phyloP scores from a whole-genome alignment of 306 rosid genomes.

The Dryas octopetala region DNA sequence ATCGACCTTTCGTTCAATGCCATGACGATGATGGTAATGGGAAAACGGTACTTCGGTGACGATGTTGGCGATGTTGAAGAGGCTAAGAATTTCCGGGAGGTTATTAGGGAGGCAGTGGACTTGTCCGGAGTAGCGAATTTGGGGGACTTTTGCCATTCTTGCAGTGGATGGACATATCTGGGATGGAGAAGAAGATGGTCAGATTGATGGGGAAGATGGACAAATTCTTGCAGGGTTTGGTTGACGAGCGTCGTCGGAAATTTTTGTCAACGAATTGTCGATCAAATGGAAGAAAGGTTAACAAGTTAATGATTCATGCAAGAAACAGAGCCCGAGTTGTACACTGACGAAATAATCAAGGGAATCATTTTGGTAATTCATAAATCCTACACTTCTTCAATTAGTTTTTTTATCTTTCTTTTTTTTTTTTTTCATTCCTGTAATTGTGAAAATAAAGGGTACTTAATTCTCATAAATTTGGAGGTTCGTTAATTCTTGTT shows the following conservation, averaged over 20 bases:
- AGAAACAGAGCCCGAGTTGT: slow-evolving; percentile 17
- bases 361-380: slow-evolving; percentile 18
- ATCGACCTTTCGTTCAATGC: slow-evolving; percentile 23
- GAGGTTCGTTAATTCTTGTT: no score
- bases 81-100: slow-evolving; percentile 19
- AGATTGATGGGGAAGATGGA: slow-evolving; percentile 24
- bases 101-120: neutral
- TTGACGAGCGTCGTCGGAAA: slow-evolving; percentile 14
- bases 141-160: slow-evolving; percentile 24
- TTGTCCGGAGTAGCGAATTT: neutral
- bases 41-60: slow-evolving; percentile 24
- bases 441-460: neutral
- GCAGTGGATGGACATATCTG: slow-evolving; percentile 10
- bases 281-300: neutral
- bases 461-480: no score
- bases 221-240: slow-evolving; percentile 9
- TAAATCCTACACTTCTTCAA: neutral
- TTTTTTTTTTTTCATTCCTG: neutral
- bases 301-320: neutral
- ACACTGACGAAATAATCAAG: slow-evolving; percentile 20
- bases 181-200: slow-evolving; percentile 24
- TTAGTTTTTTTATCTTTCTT: neutral
- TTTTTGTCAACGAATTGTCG: no score
- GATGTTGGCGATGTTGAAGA: slow-evolving; percentile 5
- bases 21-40: slow-evolving; percentile 26